phyloP scores from a whole-genome alignment of 345 rosid species.

The Euphorbia tirucalli region DNA sequence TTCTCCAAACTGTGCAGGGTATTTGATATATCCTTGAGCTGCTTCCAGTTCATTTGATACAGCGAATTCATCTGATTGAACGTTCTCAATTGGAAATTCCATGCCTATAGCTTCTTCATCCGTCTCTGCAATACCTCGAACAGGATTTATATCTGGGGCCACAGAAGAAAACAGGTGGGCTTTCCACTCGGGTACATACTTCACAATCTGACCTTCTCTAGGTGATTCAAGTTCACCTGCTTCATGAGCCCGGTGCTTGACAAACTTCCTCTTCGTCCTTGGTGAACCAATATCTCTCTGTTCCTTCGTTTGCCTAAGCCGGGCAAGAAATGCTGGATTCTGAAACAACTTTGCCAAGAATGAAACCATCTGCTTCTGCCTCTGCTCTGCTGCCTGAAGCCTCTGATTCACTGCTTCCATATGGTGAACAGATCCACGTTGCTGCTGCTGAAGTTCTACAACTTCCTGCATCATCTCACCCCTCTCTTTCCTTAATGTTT shows the following conservation, averaged over 20 bases:
- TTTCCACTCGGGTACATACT: constrained; percentile 40
- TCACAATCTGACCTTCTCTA: constrained; percentile 42
- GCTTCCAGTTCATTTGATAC: constrained; percentile 17
- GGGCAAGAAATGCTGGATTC: constrained; percentile 26
- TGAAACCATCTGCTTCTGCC: constrained; percentile 30
- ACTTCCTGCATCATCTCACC: constrained; percentile 29
- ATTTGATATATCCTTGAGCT: constrained; percentile 16
- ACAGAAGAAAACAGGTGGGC: constrained; percentile 21
- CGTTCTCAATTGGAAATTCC: constrained; percentile 32
- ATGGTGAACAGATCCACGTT: constrained; percentile 20
- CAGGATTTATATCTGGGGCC: constrained; percentile 26
- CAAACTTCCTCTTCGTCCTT: constrained; percentile 57
- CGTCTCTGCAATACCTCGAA: constrained; percentile 22
- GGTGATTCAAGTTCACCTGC: constrained; percentile 34
- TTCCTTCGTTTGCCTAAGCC: constrained; percentile 22
- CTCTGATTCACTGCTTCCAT: constrained; percentile 22
- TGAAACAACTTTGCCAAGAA: constrained; percentile 28
- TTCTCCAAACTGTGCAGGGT: constrained; percentile 28
- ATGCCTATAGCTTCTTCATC: constrained; percentile 30
- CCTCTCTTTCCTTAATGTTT: constrained; percentile 22
- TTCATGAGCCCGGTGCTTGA: constrained; percentile 50
- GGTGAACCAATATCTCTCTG: constrained; percentile 39
- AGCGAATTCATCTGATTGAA: constrained; percentile 14
- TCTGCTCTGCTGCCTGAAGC: constrained; percentile 31
- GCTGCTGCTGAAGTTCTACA: constrained; percentile 31